Evolutionary conservation across 495 filamentous ascomycete species (phyloP).

Genomic region (Neurospora cerealis): DNA sequence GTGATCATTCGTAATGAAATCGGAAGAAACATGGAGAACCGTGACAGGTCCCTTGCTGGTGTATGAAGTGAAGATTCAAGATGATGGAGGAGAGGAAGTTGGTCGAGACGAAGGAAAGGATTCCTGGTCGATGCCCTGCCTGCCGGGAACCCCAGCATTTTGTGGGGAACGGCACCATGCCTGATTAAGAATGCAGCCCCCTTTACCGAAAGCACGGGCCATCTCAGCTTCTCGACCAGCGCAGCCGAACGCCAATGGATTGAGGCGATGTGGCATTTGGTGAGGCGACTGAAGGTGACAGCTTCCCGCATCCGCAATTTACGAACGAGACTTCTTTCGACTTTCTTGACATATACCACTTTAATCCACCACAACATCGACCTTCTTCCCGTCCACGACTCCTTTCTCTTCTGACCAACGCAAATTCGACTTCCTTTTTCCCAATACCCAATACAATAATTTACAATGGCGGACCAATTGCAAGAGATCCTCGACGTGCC

Average conservation of each 20-base stretch:
- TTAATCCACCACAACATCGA: not conserved
- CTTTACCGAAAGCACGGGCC: not conserved
- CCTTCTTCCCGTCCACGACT: not conserved
- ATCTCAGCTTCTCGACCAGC: not conserved
- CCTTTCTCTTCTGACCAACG: not conserved
- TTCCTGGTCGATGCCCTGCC: not conserved
- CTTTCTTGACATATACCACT: not conserved
- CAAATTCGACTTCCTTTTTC: not conserved
- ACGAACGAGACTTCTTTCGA: not conserved
- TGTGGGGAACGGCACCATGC: not conserved
- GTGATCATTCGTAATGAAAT: not conserved
- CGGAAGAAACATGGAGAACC: not conserved
- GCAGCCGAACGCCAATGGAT: not conserved
- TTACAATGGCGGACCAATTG: constrained; percentile 61
- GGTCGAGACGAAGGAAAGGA: not conserved
- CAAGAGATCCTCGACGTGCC: constrained; percentile 76
- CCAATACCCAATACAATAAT: not conserved
- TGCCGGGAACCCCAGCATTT: not conserved
- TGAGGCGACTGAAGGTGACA: not conserved
- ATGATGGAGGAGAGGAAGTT: not conserved
- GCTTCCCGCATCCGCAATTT: not conserved
- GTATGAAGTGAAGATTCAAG: not conserved
- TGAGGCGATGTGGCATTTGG: not conserved
- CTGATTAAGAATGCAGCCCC: not conserved
- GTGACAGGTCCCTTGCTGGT: not conserved